These are phyloP conservation scores for Aspergillus fructus DNA, from an alignment of 2,329 filamentous ascomycete species.

Conservation along the genomic window DNA sequence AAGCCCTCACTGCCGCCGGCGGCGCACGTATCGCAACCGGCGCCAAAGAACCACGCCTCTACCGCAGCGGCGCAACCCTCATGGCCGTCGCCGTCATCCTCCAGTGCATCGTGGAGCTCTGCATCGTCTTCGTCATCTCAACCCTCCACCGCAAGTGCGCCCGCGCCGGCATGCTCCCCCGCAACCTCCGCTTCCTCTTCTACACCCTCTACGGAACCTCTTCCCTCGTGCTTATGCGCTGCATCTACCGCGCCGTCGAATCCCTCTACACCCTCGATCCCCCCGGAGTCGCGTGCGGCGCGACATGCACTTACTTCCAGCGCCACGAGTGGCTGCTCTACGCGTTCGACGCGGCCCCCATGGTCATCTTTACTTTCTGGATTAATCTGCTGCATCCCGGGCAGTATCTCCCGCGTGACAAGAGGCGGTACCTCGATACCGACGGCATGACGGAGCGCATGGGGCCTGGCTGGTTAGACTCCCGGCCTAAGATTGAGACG, in stretches of 20 bases:
- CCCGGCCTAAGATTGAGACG: conserved; percentile 3
- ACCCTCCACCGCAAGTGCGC: conserved; percentile 8
- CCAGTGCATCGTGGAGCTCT: conserved; percentile 4
- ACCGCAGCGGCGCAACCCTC: conserved; percentile 7
- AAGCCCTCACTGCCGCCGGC: conserved; percentile 7
- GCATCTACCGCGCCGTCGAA: conserved; percentile 10
- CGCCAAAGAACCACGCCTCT: not conserved
- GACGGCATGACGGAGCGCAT: conserved; percentile 9
- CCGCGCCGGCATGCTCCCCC: not conserved
- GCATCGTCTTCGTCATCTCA: not conserved
- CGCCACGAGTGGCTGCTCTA: conserved; percentile 8
- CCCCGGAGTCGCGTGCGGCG: not conserved
- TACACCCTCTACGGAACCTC: conserved; percentile 11
- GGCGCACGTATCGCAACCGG: conserved; percentile 3
- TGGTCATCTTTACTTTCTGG: conserved; percentile 9
- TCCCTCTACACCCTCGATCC: conserved; percentile 5
- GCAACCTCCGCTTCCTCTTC: conserved; percentile 6
- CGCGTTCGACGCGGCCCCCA: conserved; percentile 3
- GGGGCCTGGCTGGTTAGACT: conserved; percentile 8
- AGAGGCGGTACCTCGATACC: conserved; percentile 2
- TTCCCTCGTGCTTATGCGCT: conserved; percentile 2
- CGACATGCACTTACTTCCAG: conserved; percentile 3
- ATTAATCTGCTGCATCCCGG: conserved; percentile 10
- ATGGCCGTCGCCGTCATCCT: conserved; percentile 5
- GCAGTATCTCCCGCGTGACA: conserved; percentile 3